These are phyloP conservation scores for Sergeia podlipaevii DNA, from an alignment of 208 protist genomes.

Conservation along the genomic window DNA sequence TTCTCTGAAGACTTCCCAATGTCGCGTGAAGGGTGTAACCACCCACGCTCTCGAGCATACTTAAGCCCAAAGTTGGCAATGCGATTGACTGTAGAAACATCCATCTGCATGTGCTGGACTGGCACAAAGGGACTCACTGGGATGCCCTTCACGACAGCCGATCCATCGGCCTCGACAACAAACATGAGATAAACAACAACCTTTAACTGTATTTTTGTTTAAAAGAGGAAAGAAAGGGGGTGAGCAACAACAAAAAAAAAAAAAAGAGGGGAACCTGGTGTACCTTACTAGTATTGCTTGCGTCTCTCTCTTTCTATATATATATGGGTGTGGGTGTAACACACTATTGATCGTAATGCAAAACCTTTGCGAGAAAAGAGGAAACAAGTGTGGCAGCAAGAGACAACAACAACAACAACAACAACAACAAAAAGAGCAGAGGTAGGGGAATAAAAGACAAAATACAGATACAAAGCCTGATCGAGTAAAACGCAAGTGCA, in stretches of 20 bases:
- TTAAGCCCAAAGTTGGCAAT: constrained; percentile 48
- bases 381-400: background rate
- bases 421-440: background rate
- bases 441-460: no score
- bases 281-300: no score
- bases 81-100: constrained; percentile 43
- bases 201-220: background rate
- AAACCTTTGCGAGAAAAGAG: background rate
- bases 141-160: constrained; percentile 45
- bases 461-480: no score
- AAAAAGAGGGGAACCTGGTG: no score
- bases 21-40: constrained; percentile 35
- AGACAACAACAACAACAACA: background rate
- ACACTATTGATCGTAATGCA: no score
- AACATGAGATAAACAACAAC: constrained; percentile 17
- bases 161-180: constrained; percentile 27
- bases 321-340: no score
- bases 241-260: no score
- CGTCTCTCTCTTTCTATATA: no score
- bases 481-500: no score
- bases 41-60: constrained; percentile 59
- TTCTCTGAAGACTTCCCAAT: constrained; percentile 13
- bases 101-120: constrained; percentile 52
- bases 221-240: background rate
- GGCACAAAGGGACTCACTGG: constrained; percentile 52